These are phyloP conservation scores for Colletotrichum sp. DNA, from an alignment of 2,329 filamentous ascomycete species.

Conservation along the genomic window DNA sequence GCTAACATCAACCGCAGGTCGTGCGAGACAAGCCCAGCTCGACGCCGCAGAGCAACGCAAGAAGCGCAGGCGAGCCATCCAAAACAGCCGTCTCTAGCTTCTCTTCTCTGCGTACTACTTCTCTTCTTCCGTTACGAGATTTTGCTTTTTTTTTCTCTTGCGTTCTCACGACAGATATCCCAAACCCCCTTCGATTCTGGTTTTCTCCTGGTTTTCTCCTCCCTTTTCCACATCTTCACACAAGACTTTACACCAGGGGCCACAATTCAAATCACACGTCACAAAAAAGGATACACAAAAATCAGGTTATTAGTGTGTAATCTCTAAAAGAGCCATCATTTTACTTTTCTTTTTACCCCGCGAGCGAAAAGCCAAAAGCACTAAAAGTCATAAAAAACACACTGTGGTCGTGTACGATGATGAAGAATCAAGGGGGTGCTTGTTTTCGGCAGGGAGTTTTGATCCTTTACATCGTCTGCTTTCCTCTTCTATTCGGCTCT, in stretches of 20 bases:
- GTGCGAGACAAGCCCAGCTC: constrained; percentile 20
- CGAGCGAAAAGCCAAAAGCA: neutral
- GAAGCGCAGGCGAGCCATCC: constrained; percentile 17
- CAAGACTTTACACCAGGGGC: neutral
- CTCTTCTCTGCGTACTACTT: neutral
- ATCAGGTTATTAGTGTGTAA: neutral
- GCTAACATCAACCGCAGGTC: neutral
- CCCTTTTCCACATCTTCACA: neutral
- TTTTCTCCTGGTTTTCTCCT: neutral
- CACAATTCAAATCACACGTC: neutral
- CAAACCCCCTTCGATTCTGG: neutral
- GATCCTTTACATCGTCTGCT: neutral
- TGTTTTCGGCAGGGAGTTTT: neutral
- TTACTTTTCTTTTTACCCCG: neutral
- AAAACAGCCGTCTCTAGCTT: constrained; percentile 18
- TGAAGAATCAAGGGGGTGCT: neutral
- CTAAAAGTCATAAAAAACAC: neutral
- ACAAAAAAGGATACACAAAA: constrained; percentile 10
- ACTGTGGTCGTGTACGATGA: neutral
- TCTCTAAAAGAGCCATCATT: neutral
- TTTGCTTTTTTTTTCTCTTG: neutral
- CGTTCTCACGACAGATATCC: constrained; percentile 5
- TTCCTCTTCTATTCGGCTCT: neutral
- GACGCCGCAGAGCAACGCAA: constrained; percentile 18
- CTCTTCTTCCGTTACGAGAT: neutral